Percentiles rank a stretch among this genome's conserved stretches.
Conservation (phyloP, 768 basidiomycete genomes). For the Mycena epipterygia region DNA sequence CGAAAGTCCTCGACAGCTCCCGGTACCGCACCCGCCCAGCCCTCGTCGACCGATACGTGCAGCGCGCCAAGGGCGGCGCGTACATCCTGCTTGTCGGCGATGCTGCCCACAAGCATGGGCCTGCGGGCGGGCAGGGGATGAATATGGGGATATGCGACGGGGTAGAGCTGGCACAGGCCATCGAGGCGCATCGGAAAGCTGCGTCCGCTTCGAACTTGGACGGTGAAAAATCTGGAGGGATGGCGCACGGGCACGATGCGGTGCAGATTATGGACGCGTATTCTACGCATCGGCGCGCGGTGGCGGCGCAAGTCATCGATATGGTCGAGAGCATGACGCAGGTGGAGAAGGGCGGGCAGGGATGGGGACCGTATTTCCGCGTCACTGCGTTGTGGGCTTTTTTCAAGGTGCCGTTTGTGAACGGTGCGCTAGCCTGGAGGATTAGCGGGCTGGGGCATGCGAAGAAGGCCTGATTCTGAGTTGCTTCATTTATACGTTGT, state of each 20-base stretch:
- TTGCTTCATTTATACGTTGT: too few species aligned
- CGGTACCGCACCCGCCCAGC: constrained; percentile 55
- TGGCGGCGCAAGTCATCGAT: constrained; percentile 52
- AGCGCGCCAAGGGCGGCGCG: constrained; percentile 13
- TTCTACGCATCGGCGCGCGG: constrained; percentile 44
- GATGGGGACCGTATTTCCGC: constrained; percentile 31
- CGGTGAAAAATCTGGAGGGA: constrained; percentile 9
- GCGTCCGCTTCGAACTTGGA: too few species aligned
- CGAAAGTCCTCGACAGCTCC: constrained; percentile 49
- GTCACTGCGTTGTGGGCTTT: constrained; percentile 15
- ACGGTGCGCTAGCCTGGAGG: constrained; percentile 40
- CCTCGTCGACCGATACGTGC: constrained; percentile 47
- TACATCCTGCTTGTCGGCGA: constrained; percentile 51
- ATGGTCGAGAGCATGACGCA: constrained; percentile 45
- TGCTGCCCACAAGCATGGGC: constrained; percentile 48
- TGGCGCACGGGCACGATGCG: constrained; percentile 47
- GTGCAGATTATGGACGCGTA: constrained; percentile 44
- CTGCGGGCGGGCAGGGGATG: constrained; percentile 63
- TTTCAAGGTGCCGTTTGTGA: constrained; percentile 34
- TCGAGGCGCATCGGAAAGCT: constrained; percentile 45
- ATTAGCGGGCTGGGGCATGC: constrained; percentile 46
- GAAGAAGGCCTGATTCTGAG: constrained; percentile 4
- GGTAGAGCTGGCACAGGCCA: constrained; percentile 49
- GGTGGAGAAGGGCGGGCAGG: constrained; percentile 29
- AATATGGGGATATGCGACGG: constrained; percentile 61